These are phyloP conservation scores for Vickermania ingenoplastis DNA, from an alignment of 208 protist genomes.

Conservation along the genomic window DNA sequence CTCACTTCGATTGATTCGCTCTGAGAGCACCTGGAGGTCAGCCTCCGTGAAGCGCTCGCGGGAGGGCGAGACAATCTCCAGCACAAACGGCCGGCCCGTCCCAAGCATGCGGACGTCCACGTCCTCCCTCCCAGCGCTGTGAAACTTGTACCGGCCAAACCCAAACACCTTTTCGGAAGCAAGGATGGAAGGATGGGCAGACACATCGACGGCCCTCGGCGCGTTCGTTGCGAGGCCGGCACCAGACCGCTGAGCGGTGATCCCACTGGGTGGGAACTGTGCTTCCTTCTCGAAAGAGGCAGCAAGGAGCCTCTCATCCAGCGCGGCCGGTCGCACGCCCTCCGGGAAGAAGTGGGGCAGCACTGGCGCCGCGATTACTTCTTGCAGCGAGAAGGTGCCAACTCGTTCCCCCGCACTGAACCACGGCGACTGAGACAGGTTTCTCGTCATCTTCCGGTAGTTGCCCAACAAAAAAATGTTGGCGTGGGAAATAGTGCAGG, in stretches of 20 bases:
- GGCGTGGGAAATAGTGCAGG: constrained; percentile 36
- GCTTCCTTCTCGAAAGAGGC: neutral
- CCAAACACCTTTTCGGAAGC: constrained; percentile 48
- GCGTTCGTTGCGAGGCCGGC: neutral
- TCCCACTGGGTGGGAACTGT: neutral
- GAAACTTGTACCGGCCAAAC: constrained; percentile 84
- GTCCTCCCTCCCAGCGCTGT: constrained; percentile 91
- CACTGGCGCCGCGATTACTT: constrained; percentile 71
- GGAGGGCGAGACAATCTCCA: constrained; percentile 75
- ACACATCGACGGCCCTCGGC: neutral
- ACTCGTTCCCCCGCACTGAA: constrained; percentile 66
- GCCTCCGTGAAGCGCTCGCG: constrained; percentile 34
- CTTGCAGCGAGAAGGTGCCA: constrained; percentile 73
- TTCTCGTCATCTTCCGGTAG: constrained; percentile 78
- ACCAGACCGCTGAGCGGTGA: neutral
- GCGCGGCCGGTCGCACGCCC: constrained; percentile 8
- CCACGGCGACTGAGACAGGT: constrained; percentile 85
- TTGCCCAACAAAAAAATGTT: constrained; percentile 81
- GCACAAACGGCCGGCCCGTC: constrained; percentile 88
- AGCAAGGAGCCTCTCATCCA: neutral
- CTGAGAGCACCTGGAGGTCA: constrained; percentile 34
- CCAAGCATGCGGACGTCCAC: constrained; percentile 94
- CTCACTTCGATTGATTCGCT: constrained; percentile 45
- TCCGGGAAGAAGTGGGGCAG: constrained; percentile 78
- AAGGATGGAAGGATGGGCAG: constrained; percentile 10